Evolutionary conservation across 2,329 filamentous ascomycete species (phyloP).

Genomic region (Penicillium sp.): DNA sequence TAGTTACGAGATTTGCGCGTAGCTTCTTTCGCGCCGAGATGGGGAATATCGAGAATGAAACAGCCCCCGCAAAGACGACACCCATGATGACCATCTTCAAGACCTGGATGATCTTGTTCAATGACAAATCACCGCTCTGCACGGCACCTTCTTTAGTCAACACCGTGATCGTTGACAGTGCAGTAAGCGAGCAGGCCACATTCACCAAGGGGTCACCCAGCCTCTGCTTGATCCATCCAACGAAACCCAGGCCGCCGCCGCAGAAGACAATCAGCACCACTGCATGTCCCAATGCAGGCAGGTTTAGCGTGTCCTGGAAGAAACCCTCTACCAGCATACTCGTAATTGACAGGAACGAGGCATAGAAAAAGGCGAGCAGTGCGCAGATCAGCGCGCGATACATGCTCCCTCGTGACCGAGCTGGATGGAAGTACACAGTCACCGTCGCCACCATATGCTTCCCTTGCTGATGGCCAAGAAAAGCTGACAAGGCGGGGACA

Average conservation of each 20-base stretch:
- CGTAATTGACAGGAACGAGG: constrained; percentile 66
- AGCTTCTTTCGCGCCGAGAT: constrained; percentile 69
- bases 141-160: constrained; percentile 88
- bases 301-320: constrained; percentile 61
- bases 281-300: constrained; percentile 66
- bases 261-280: constrained; percentile 78
- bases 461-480: constrained; percentile 77
- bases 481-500: constrained; percentile 62
- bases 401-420: constrained; percentile 82
- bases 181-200: constrained; percentile 77
- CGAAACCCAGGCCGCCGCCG: constrained; percentile 76
- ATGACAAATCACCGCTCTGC: constrained; percentile 72
- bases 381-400: constrained; percentile 75
- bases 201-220: constrained; percentile 74
- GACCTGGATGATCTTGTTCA: constrained; percentile 73
- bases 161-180: constrained; percentile 81
- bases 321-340: constrained; percentile 86
- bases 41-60: constrained; percentile 73
- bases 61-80: constrained; percentile 62
- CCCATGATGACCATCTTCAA: constrained; percentile 80
- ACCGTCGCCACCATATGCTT: constrained; percentile 93
- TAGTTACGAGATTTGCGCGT: constrained; percentile 65
- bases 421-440: constrained; percentile 91
- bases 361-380: constrained; percentile 71
- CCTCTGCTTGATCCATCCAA: constrained; percentile 81